These are phyloP conservation scores for Striga hermonthica DNA, from an alignment of 305 asterid genomes.

Conservation along the genomic window DNA sequence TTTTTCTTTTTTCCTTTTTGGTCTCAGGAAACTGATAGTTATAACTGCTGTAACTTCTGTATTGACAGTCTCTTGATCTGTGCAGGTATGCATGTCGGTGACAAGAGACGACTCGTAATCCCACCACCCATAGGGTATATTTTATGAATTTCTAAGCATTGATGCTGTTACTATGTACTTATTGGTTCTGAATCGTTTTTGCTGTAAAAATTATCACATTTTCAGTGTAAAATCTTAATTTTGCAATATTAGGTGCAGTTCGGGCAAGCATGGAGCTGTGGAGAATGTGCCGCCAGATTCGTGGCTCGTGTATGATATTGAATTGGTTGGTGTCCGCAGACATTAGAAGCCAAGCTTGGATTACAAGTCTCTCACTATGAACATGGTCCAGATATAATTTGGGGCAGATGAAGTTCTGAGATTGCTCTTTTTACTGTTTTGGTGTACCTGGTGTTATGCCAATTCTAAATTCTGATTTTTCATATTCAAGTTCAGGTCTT, in stretches of 20 bases:
- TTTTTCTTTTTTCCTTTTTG: background rate
- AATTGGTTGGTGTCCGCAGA: conserved; percentile 52
- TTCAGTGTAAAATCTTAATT: background rate
- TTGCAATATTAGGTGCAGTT: conserved; percentile 42
- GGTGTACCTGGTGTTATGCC: background rate
- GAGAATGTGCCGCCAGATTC: conserved; percentile 82
- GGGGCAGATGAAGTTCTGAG: background rate
- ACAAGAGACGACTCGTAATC: conserved; percentile 60
- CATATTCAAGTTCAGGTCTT: background rate
- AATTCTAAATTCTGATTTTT: background rate
- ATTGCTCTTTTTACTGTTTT: too few relatives aligned
- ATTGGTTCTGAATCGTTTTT: background rate
- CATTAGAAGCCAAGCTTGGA: conserved; percentile 24
- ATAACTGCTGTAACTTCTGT: conserved; percentile 5
- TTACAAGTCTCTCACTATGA: background rate
- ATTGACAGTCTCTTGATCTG: conserved; percentile 16
- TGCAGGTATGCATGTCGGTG: conserved; percentile 86
- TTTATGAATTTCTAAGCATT: conserved; percentile 2
- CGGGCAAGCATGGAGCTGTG: conserved; percentile 42
- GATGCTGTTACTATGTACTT: background rate
- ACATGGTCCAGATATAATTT: too few relatives aligned
- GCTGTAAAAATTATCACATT: background rate
- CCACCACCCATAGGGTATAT: conserved; percentile 75
- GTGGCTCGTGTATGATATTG: conserved; percentile 75
- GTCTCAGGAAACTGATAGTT: conserved; percentile 11